Percentiles rank a stretch among this genome's conserved stretches.
These are phyloP conservation scores for Hansenula lynferdii DNA, from an alignment of 1,139 yeast genomes.

Conservation along the genomic window DNA sequence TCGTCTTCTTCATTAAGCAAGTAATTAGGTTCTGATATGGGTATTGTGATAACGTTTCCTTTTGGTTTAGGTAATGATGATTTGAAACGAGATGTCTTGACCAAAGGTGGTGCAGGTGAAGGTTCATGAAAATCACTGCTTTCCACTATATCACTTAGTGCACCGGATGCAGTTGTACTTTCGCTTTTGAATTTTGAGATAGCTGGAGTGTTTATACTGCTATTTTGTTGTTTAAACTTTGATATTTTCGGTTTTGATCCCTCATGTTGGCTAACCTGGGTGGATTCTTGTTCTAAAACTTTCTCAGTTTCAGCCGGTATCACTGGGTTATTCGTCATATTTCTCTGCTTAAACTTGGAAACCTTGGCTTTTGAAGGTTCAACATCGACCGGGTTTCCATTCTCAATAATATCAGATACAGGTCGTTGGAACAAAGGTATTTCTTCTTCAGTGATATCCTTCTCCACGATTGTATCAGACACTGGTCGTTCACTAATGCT, in stretches of 20 bases:
- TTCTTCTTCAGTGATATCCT: neutral
- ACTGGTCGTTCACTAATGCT: neutral
- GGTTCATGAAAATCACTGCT: neutral
- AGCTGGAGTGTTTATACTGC: too few relatives aligned
- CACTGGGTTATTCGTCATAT: too few relatives aligned
- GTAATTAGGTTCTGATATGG: neutral
- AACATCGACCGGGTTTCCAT: too few relatives aligned
- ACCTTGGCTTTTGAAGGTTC: too few relatives aligned
- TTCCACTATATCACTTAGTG: too few relatives aligned
- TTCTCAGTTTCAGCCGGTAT: too few relatives aligned
- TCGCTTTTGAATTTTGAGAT: too few relatives aligned
- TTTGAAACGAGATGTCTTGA: conserved; percentile 13
- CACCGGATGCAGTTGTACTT: too few relatives aligned
- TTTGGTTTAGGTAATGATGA: conserved; percentile 2
- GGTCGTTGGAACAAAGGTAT: too few relatives aligned
- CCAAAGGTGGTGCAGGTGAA: conserved; percentile 1
- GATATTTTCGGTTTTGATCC: neutral
- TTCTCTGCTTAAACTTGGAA: too few relatives aligned
- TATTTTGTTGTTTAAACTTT: conserved; percentile 3
- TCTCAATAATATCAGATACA: too few relatives aligned
- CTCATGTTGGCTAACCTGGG: neutral
- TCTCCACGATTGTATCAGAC: conserved; percentile 7
- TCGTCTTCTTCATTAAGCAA: too few relatives aligned
- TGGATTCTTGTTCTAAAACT: neutral
- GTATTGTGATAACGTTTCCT: neutral